These are phyloP conservation scores for Lachnellula cervina DNA, from an alignment of 2,329 filamentous ascomycete species.

Conservation along the genomic window DNA sequence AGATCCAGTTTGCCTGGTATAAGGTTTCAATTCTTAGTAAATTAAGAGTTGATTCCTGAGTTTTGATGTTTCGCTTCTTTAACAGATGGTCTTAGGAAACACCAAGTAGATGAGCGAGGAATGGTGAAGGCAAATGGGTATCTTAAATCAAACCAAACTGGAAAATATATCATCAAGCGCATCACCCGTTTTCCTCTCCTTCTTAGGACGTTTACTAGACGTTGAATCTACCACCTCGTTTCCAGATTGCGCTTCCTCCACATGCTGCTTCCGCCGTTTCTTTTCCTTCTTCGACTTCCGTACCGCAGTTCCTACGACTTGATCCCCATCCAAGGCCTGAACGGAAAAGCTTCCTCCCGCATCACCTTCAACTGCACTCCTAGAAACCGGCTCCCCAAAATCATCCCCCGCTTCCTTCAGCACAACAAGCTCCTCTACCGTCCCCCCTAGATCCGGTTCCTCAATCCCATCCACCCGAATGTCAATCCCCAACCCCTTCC, in stretches of 20 bases:
- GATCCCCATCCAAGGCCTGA: neutral
- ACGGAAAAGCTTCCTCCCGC: neutral
- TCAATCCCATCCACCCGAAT: conserved; percentile 4
- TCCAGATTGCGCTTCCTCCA: conserved; percentile 4
- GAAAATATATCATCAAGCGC: conserved; percentile 72
- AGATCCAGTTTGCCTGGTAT: too few relatives aligned
- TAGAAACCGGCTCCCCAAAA: conserved; percentile 31
- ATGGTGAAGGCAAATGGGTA: neutral
- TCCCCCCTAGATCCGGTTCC: neutral
- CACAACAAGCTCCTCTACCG: neutral
- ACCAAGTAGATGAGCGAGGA: neutral
- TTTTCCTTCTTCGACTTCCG: conserved; percentile 3
- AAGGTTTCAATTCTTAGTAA: too few relatives aligned
- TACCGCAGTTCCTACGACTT: conserved; percentile 1
- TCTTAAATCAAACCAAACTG: conserved; percentile 42
- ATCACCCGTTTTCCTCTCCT: conserved; percentile 55
- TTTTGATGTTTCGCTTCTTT: too few relatives aligned
- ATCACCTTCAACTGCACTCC: conserved; percentile 17
- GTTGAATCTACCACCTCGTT: conserved; percentile 20
- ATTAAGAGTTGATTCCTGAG: too few relatives aligned
- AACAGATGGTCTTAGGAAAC: too few relatives aligned
- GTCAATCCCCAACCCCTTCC: neutral
- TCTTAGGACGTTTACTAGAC: conserved; percentile 40
- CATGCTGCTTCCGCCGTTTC: conserved; percentile 26
- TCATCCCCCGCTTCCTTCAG: conserved; percentile 10